Evolutionary conservation across 2,329 filamentous ascomycete species (phyloP).

Genomic region (Dactylellina drechsleri): DNA sequence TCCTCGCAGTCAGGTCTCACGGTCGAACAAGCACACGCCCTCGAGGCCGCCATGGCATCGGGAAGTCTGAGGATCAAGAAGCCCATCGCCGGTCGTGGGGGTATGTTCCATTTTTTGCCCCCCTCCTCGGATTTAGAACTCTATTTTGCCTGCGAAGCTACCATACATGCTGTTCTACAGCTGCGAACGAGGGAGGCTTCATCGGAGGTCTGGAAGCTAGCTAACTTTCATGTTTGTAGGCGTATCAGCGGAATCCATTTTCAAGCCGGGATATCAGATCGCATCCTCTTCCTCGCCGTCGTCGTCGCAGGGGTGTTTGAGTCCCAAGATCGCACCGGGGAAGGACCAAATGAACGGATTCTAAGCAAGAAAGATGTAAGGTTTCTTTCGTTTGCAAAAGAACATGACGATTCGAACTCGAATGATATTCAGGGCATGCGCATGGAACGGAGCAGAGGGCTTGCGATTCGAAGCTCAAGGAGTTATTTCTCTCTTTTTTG

Average conservation of each 20-base stretch:
- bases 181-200: not conserved
- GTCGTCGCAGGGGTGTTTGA: slow-evolving; percentile 18
- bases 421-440: too few species aligned
- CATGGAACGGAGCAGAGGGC: too few species aligned
- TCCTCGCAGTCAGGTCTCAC: slow-evolving; percentile 30
- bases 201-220: not conserved
- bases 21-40: slow-evolving; percentile 34
- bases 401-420: too few species aligned
- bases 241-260: slow-evolving; percentile 17
- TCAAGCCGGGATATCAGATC: slow-evolving; percentile 48
- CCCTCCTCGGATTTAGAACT: too few species aligned
- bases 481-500: too few species aligned
- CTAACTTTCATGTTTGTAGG: slow-evolving; percentile 11
- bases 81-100: slow-evolving; percentile 3
- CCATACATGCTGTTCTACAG: not conserved
- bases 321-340: slow-evolving; percentile 33
- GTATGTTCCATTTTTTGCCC: slow-evolving; percentile 13
- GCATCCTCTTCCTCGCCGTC: not conserved
- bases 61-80: slow-evolving; percentile 37
- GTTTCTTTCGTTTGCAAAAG: not conserved
- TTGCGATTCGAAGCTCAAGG: too few species aligned
- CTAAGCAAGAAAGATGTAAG: not conserved
- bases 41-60: slow-evolving; percentile 38
- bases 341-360: slow-evolving; percentile 7
- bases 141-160: too few species aligned